phyloP scores from a whole-genome alignment of 23 red algal genomes.

The Gracilaria caudata region DNA sequence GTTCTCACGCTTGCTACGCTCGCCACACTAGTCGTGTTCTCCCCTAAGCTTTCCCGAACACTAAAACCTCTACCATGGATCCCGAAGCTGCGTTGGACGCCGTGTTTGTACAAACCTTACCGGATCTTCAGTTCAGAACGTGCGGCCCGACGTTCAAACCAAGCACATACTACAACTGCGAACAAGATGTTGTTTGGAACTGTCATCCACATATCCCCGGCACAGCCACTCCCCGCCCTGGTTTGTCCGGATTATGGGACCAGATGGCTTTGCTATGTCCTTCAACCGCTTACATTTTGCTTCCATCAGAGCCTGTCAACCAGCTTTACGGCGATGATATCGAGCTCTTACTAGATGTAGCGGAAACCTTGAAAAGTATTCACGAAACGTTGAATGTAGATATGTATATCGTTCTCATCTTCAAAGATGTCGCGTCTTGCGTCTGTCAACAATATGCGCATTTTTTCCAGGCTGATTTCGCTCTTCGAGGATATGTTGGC shows the following conservation, averaged over 20 bases:
- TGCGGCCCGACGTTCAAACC: conserved; percentile 18
- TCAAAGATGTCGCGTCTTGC: background rate
- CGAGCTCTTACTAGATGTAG: conserved; percentile 23
- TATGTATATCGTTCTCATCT: conserved; percentile 29
- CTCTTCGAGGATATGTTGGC: conserved; percentile 15
- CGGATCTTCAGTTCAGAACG: background rate
- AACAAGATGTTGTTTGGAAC: background rate
- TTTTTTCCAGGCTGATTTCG: conserved; percentile 28
- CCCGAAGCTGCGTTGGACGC: background rate
- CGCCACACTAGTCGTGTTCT: too few relatives aligned
- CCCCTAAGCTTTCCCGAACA: background rate
- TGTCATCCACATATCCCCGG: background rate
- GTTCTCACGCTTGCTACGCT: background rate
- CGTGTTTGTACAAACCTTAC: conserved; percentile 8
- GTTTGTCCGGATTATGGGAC: background rate
- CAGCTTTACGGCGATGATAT: conserved; percentile 11
- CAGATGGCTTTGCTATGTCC: conserved; percentile 17
- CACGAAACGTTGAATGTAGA: background rate
- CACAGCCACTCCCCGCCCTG: background rate
- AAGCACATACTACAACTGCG: conserved; percentile 4
- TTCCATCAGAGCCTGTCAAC: background rate
- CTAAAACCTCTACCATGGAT: background rate
- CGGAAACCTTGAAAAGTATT: background rate
- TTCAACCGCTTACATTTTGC: conserved; percentile 6
- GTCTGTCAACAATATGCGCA: conserved; percentile 30